Percentiles rank a stretch among this genome's conserved stretches.
Evolutionary conservation across 2,329 filamentous ascomycete species (phyloP).

Genomic region (Colletotrichum sp.): DNA sequence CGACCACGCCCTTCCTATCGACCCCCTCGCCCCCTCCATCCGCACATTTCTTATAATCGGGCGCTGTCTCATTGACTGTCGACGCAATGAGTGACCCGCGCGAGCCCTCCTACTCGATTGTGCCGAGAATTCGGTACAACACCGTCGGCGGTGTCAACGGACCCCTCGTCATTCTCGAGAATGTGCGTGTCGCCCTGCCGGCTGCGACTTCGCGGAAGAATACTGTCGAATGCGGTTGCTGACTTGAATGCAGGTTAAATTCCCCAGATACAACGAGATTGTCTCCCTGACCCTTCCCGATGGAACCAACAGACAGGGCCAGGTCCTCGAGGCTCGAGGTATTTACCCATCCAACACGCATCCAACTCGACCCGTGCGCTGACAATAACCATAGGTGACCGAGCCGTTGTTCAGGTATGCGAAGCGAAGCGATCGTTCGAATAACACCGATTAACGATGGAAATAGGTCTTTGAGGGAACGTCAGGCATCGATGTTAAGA

Average conservation of each 20-base stretch:
- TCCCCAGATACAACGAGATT: conserved; percentile 96
- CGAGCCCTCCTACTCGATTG: conserved; percentile 64
- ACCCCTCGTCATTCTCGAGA: conserved; percentile 95
- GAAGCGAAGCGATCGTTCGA: conserved; percentile 7
- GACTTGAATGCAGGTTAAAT: conserved; percentile 79
- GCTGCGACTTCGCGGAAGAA: conserved; percentile 13
- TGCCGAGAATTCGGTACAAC: conserved; percentile 84
- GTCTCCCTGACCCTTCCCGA: conserved; percentile 94
- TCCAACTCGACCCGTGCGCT: conserved; percentile 21
- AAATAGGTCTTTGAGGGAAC: conserved; percentile 94
- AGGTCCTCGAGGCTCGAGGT: conserved; percentile 98
- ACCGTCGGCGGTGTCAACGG: conserved; percentile 98
- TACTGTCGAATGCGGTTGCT: not conserved
- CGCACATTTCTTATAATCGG: conserved; percentile 15
- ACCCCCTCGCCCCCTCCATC: conserved; percentile 17
- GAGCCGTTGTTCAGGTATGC: conserved; percentile 91
- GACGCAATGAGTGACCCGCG: conserved; percentile 58
- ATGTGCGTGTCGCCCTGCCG: conserved; percentile 63
- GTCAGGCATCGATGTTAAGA: conserved; percentile 97
- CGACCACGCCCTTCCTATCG: conserved; percentile 14
- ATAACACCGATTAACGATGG: conserved; percentile 28
- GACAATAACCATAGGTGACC: conserved; percentile 67
- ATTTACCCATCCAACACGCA: conserved; percentile 30
- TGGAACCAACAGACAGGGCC: conserved; percentile 90
- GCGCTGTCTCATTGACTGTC: conserved; percentile 30